A percentile compares a stretch with the other conserved stretches of the same genome.
These are phyloP conservation scores for Ilex paraguariensis DNA, from an alignment of 305 asterid genomes.

Conservation along the genomic window DNA sequence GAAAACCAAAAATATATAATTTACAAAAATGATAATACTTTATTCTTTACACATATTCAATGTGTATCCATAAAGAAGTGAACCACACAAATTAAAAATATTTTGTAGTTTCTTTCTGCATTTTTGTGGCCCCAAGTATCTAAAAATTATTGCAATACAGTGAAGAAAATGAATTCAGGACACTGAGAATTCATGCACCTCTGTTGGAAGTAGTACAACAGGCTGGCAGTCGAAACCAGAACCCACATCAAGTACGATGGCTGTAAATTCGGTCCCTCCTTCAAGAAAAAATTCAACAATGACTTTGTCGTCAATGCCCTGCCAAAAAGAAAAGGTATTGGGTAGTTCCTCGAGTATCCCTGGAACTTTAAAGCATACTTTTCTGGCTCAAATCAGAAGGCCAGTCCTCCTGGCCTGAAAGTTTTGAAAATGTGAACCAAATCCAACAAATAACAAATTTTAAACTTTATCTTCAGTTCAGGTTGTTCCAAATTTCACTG, in stretches of 20 bases:
- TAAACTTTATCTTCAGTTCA: no score
- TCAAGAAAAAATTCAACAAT: constrained; percentile 76
- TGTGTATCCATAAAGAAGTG: no score
- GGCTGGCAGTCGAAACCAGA: constrained; percentile 64
- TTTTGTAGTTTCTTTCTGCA: no score
- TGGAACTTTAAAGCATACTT: background rate
- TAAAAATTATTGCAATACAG: background rate
- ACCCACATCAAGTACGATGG: constrained; percentile 81
- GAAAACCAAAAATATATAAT: no score
- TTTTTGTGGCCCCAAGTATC: background rate
- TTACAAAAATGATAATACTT: no score
- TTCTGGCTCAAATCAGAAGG: background rate
- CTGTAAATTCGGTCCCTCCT: constrained; percentile 89
- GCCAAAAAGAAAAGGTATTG: constrained; percentile 19
- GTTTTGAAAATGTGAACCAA: no score
- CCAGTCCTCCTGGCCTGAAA: no score
- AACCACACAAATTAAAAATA: no score
- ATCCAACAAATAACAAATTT: no score
- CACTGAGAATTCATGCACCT: constrained; percentile 35
- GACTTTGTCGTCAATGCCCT: constrained; percentile 92
- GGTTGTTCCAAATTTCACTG: no score
- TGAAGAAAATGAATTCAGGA: no score
- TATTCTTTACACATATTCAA: no score
- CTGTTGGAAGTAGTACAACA: constrained; percentile 85
- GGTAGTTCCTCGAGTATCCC: constrained; percentile 9